A percentile compares a stretch with the other conserved stretches of the same genome.
Evolutionary conservation across 192 early-diverging fungal species (phyloP).

Genomic region (Backusella tarrabulga): DNA sequence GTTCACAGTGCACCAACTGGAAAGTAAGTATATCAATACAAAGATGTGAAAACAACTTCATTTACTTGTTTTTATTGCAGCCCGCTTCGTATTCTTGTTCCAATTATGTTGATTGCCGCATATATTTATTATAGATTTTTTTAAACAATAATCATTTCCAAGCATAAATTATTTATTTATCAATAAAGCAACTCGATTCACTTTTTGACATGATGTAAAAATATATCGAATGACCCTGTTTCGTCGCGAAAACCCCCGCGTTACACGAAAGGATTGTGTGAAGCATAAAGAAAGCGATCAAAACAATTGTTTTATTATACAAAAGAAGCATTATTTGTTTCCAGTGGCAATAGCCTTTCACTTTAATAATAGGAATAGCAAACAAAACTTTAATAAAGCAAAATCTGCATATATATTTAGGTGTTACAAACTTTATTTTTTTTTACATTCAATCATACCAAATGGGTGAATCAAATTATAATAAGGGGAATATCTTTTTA

Average conservation of each 20-base stretch:
- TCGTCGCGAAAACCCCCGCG: too few species aligned
- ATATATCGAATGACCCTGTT: background rate
- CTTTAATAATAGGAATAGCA: too few species aligned
- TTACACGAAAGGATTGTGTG: too few species aligned
- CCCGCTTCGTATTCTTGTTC: constrained; percentile 22
- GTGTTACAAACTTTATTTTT: too few species aligned
- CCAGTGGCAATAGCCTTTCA: too few species aligned
- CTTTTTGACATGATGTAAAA: background rate
- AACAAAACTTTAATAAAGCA: too few species aligned
- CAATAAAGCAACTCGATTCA: background rate
- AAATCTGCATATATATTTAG: too few species aligned
- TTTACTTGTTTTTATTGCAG: background rate
- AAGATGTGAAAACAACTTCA: background rate
- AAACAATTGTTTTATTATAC: too few species aligned
- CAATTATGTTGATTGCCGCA: constrained; percentile 12
- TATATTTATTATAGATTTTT: constrained; percentile 19
- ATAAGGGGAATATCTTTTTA: constrained; percentile 29
- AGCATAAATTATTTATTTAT: background rate
- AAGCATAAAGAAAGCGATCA: too few species aligned
- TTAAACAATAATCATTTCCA: background rate
- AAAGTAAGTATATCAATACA: constrained; percentile 32
- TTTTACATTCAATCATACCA: too few species aligned
- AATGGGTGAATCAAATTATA: background rate
- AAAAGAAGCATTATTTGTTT: too few species aligned
- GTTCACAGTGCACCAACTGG: constrained; percentile 12